These are phyloP conservation scores for Flaveria bidentis DNA, from an alignment of 129 eudicot species.

Conservation along the genomic window DNA sequence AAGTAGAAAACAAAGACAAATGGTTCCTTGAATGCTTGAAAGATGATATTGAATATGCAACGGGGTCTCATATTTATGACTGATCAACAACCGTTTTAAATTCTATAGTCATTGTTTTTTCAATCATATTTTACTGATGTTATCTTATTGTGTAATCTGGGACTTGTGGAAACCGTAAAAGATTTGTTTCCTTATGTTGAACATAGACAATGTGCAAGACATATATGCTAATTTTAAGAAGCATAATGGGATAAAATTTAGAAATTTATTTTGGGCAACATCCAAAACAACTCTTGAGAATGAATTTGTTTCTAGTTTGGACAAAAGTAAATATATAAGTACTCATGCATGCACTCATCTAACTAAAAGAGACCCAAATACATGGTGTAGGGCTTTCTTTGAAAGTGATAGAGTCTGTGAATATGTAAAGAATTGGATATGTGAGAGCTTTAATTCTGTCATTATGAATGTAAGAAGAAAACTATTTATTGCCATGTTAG, in stretches of 20 bases:
- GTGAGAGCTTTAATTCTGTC: no score
- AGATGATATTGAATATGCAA: not conserved
- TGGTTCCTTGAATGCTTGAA: not conserved
- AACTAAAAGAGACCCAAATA: not conserved
- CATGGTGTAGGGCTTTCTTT: not conserved
- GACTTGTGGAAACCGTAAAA: not conserved
- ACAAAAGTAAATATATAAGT: not conserved
- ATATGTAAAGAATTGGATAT: no score
- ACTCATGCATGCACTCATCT: not conserved
- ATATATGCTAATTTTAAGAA: not conserved
- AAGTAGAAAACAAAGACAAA: not conserved
- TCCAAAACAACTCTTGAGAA: not conserved
- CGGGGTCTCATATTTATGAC: not conserved
- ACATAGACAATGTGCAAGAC: constrained; percentile 8
- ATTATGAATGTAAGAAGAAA: no score
- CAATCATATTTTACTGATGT: no score
- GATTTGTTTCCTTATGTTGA: not conserved
- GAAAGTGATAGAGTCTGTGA: not conserved
- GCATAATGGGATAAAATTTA: not conserved
- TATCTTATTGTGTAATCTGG: not conserved
- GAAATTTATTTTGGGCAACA: not conserved
- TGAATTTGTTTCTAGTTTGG: not conserved
- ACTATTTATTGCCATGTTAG: no score
- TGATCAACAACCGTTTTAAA: not conserved
- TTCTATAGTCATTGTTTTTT: not conserved